Evolutionary conservation across 2,329 filamentous ascomycete genomes (phyloP).

Genomic region (Dactylellina sp.): DNA sequence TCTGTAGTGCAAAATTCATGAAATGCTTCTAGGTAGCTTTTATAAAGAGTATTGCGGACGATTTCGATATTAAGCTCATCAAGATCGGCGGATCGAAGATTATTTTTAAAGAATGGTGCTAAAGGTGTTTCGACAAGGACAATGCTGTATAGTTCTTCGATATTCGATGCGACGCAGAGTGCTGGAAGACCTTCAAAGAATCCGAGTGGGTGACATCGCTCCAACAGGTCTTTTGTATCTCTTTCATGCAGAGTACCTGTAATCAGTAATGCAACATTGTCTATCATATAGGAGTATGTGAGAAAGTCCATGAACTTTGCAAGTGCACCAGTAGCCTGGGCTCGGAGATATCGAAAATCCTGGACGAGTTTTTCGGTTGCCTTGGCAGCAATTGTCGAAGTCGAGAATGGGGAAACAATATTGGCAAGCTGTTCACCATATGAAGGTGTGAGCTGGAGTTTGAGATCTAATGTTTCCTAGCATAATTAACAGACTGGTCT

Average conservation of each 20-base stretch:
- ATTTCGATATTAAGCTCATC: constrained; percentile 99
- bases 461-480: constrained; percentile 76
- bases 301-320: constrained; percentile 98
- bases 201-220: constrained; percentile 94
- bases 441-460: constrained; percentile 93
- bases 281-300: constrained; percentile 99
- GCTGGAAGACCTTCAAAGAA: constrained; percentile 99
- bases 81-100: constrained; percentile 92
- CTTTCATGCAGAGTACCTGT: constrained; percentile 97
- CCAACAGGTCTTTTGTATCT: constrained; percentile 93
- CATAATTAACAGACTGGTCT: constrained; percentile 42
- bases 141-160: constrained; percentile 98
- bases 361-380: constrained; percentile 98
- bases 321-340: constrained; percentile 89
- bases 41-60: constrained; percentile 97
- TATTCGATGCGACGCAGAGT: constrained; percentile 96
- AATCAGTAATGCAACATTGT: constrained; percentile 97
- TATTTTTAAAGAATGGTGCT: constrained; percentile 97
- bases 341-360: constrained; percentile 95
- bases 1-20: constrained; percentile 92
- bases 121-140: constrained; percentile 96
- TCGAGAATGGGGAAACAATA: constrained; percentile 95
- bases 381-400: constrained; percentile 91
- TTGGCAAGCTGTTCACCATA: constrained; percentile 97
- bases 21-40: constrained; percentile 99